Percentiles rank a stretch among this genome's conserved stretches.
These are phyloP conservation scores for Umbellularia californica DNA, from an alignment of 164 flowering plant genomes.

Conservation along the genomic window DNA sequence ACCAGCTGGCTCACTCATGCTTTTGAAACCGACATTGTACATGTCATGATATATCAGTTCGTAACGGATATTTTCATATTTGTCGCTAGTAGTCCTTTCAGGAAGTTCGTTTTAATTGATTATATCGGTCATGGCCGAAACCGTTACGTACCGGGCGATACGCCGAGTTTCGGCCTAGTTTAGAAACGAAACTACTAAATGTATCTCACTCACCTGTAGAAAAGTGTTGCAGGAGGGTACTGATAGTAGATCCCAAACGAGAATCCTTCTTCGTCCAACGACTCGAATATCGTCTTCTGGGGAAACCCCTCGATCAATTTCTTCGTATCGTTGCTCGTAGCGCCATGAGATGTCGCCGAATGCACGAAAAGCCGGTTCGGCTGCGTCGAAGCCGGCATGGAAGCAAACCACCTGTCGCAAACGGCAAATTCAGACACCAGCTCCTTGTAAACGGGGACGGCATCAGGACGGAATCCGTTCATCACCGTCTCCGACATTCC, in stretches of 20 bases:
- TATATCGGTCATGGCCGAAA: too few species aligned
- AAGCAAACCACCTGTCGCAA: slow-evolving; percentile 83
- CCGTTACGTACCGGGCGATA: too few species aligned
- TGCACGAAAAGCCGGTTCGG: slow-evolving; percentile 77
- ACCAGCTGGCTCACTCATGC: too few species aligned
- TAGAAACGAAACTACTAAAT: too few species aligned
- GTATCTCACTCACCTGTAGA: slow-evolving; percentile 43
- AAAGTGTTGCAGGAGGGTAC: slow-evolving; percentile 57
- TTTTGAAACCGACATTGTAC: too few species aligned
- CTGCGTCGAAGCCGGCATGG: slow-evolving; percentile 70
- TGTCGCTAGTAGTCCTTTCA: too few species aligned
- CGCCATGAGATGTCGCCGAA: slow-evolving; percentile 75
- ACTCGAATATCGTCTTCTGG: slow-evolving; percentile 80
- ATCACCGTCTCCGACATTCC: slow-evolving; percentile 58
- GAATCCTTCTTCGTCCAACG: slow-evolving; percentile 57
- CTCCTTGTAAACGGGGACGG: slow-evolving; percentile 56
- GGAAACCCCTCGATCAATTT: slow-evolving; percentile 53
- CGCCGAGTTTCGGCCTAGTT: too few species aligned
- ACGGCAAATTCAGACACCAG: slow-evolving; percentile 61
- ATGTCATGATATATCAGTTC: too few species aligned
- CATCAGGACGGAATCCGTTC: slow-evolving; percentile 70
- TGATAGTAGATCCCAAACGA: slow-evolving; percentile 72
- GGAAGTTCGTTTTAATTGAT: too few species aligned
- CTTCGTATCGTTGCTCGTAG: slow-evolving; percentile 43
- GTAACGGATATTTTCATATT: too few species aligned